Conservation (phyloP, 345 rosid species). For the Linum trigynum region DNA sequence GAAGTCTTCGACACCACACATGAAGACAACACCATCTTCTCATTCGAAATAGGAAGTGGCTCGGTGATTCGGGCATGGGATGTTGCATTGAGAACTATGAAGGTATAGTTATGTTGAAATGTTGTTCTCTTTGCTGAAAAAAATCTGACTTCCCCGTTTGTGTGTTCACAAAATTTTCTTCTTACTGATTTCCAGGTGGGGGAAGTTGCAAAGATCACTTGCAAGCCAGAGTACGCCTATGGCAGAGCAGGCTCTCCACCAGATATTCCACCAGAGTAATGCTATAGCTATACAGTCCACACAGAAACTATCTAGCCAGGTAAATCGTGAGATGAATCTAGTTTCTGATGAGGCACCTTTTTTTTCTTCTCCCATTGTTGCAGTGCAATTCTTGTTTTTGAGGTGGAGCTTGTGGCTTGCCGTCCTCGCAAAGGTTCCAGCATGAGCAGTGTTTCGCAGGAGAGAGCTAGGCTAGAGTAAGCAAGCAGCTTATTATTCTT, state of each 20-base stretch:
- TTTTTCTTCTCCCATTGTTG: conserved; percentile 14
- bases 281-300: neutral
- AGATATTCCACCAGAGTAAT: conserved; percentile 79
- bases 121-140: neutral
- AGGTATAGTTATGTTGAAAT: conserved; percentile 31
- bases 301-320: too few relatives aligned
- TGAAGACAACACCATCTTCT: conserved; percentile 76
- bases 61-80: conserved; percentile 88
- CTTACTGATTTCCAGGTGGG: conserved; percentile 53
- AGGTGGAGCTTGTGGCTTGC: conserved; percentile 77
- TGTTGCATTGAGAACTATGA: conserved; percentile 71
- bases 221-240: conserved; percentile 93
- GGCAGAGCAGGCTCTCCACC: conserved; percentile 86
- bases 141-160: too few relatives aligned
- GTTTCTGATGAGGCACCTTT: too few relatives aligned
- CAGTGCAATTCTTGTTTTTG: conserved; percentile 82
- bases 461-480: conserved; percentile 89
- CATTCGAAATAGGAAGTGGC: conserved; percentile 83
- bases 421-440: conserved; percentile 76
- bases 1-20: conserved; percentile 83
- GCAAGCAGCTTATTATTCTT: conserved; percentile 4
- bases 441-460: conserved; percentile 56
- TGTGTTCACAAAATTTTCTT: neutral
- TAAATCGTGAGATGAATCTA: too few relatives aligned
- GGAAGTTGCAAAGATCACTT: conserved; percentile 82